Base-by-base conservation (phyloP, 768 basidiomycete genomes). In the Mycena galopus region DNA sequence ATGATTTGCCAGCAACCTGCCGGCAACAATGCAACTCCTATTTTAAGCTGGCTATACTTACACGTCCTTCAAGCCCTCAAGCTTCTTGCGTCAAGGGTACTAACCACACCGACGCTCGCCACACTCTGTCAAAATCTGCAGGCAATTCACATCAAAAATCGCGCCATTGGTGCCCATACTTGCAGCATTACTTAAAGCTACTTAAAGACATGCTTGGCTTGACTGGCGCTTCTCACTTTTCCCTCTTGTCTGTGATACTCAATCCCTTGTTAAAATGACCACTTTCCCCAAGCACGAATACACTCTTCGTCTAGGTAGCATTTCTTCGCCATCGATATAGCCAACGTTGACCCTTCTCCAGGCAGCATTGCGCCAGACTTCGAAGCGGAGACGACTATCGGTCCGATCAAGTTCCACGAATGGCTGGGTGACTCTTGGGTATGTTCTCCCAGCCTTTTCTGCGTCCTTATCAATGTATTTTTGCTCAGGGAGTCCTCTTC, bases 351-450 rank as follows among this genome's bases (percentile, higher is more conserved):
- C n/a, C n/a, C n/a, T n/a, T n/a, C n/a, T n/a, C n/a, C n/a, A n/a
- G n/a, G 96, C 79, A 91, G 86, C 83, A 93, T 87, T 75, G 96
- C 96, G 58, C 97, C 97, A 65, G 90, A 99, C 84, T 98, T 98
- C 78, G 87, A 93, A 77, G 97, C 97, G 55, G 84, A 95, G 75
- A 99, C 97, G 59, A 98, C 97, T 64, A 78, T 87, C 67, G 98
- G 97, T 2, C 84, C 83, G 30, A 96, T 99, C 87, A 92, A 90
- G 72, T 97, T 98, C 88, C 96, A 98, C 79, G 92, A 98, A 33
- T 98, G 92, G 91, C 92, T 96, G 79, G 95, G 93, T 44, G 83
- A 91, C 78, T 93, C 92, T 25, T 98, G 96, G 97, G 93, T 93
- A 81, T 74, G 89, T 75, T n/a, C 57, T 21, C 67, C 30, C 42